Evolutionary conservation across 1,284 basidiomycete genomes (phyloP), one percentile per base, ranked within the genome.

Genomic region (Cryptococcus sp.): DNA sequence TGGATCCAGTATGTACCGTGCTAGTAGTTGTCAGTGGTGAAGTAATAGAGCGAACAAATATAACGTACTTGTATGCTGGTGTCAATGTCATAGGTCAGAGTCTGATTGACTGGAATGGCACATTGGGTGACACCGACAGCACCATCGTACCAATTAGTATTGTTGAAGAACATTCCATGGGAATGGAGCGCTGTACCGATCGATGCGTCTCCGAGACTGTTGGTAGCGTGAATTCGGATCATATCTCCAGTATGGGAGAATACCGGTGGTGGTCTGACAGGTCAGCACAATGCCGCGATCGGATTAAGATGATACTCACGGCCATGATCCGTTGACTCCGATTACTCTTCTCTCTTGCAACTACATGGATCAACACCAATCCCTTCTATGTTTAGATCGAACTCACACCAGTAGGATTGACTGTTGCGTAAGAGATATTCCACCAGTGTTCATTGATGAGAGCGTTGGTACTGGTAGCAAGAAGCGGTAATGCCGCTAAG

Each of bases 151-250:
- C 89, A 94, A 37, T 83, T 83, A 0, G 87, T 83, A 8, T 82
- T 81, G 76, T 92, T 93, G 80, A 95, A 93, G 78, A 85, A 91
- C 87, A 94, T 90, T 62, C 93, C 93, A 78, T 97, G 90, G 65
- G 90, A 86, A 72, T 94, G 90, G 5, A 78, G 62, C 1, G 71
- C 64, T 6, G 76, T 76, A 4, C 71, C 78, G 4, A 86, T 82
- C 0, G 83, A 80, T 2, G 83, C 79, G 32, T 78, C 70, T 48
- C 86, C 83, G 49, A 94, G 77, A 1, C 82, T 83, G 75, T 93
- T 94, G 52, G 65, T 64, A 14, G 85, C 83, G 71, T 96, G 91
- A 0, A 96, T 80, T 32, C 68, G 60, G 37, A 94, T 79, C 0
- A 81, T 83, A 73, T 96, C 90, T 30, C 82, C 83, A 13, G 83